Percentiles rank a stretch among this genome's conserved stretches.
These are phyloP conservation scores for Stachybotrys chartarum DNA, from an alignment of 2,329 filamentous ascomycete species.

Conservation along the genomic window DNA sequence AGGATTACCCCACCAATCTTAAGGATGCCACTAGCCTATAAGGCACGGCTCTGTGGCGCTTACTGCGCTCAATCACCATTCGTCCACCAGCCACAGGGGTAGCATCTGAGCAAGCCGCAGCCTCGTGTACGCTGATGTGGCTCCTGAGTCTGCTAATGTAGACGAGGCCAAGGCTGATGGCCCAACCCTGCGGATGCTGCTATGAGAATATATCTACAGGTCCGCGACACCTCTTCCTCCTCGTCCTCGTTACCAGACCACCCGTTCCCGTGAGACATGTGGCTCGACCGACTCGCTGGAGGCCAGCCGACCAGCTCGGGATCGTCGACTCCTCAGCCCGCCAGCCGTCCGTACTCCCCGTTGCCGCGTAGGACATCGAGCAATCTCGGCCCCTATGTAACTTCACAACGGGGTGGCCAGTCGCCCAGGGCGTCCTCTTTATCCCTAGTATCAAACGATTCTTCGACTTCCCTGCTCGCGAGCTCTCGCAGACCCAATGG, in stretches of 20 bases:
- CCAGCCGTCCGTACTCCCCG: constrained; percentile 65
- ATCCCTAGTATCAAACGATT: constrained; percentile 71
- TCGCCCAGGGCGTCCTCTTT: constrained; percentile 70
- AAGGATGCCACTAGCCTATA: too few relatives aligned
- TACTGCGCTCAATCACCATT: too few relatives aligned
- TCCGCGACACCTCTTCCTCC: background rate
- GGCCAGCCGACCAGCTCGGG: constrained; percentile 53
- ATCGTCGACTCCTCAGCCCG: constrained; percentile 53
- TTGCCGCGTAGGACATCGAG: constrained; percentile 60
- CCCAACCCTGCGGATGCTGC: background rate
- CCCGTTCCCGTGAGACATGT: constrained; percentile 50
- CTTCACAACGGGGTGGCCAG: constrained; percentile 60
- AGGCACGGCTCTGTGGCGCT: too few relatives aligned
- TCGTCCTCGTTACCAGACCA: background rate
- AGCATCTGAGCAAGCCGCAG: background rate
- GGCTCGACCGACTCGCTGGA: constrained; percentile 78
- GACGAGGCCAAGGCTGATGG: background rate
- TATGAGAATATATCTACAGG: background rate
- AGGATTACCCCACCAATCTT: too few relatives aligned
- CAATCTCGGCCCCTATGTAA: constrained; percentile 60
- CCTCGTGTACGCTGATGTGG: background rate
- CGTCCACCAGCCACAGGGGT: background rate
- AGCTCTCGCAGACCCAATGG: constrained; percentile 60
- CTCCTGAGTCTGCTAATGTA: background rate
- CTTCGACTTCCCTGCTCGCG: constrained; percentile 66